phyloP scores from a whole-genome alignment of 2,329 filamentous ascomycete genomes.

The Talaromyces albobiverticillius region DNA sequence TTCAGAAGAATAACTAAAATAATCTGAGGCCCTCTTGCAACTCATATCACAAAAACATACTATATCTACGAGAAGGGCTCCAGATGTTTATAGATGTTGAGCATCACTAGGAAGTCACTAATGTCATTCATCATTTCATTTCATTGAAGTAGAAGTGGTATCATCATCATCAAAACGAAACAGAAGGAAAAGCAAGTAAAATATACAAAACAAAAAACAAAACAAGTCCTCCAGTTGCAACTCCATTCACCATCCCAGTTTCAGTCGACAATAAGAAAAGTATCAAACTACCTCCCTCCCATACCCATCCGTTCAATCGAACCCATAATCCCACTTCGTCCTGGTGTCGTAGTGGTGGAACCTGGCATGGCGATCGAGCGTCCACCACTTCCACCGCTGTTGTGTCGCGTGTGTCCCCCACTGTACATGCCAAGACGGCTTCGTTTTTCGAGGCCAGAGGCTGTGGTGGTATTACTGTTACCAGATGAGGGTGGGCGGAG shows the following conservation, averaged over 20 bases:
- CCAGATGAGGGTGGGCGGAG: constrained; percentile 29
- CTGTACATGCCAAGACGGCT: constrained; percentile 28
- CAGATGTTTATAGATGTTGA: too few relatives aligned
- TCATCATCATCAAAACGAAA: not conserved
- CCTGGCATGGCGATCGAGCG: constrained; percentile 29
- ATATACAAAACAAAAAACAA: not conserved
- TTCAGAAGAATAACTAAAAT: too few relatives aligned
- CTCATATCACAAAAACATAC: too few relatives aligned
- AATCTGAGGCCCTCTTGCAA: too few relatives aligned
- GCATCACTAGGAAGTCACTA: too few relatives aligned
- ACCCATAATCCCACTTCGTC: constrained; percentile 73
- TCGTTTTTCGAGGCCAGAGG: constrained; percentile 20
- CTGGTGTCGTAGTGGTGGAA: constrained; percentile 24
- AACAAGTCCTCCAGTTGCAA: not conserved
- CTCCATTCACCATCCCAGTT: not conserved
- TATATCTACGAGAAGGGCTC: too few relatives aligned
- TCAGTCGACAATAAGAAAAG: not conserved
- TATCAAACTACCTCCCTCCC: constrained; percentile 16
- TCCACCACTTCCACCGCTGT: constrained; percentile 35
- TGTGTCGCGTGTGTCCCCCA: constrained; percentile 29
- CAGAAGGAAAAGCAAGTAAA: not conserved
- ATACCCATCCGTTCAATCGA: constrained; percentile 87
- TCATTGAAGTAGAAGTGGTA: not conserved
- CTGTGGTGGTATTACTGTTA: constrained; percentile 24
- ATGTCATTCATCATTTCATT: not conserved